Base-by-base conservation (phyloP, 2,329 filamentous ascomycete genomes). In the Alternaria panax region DNA sequence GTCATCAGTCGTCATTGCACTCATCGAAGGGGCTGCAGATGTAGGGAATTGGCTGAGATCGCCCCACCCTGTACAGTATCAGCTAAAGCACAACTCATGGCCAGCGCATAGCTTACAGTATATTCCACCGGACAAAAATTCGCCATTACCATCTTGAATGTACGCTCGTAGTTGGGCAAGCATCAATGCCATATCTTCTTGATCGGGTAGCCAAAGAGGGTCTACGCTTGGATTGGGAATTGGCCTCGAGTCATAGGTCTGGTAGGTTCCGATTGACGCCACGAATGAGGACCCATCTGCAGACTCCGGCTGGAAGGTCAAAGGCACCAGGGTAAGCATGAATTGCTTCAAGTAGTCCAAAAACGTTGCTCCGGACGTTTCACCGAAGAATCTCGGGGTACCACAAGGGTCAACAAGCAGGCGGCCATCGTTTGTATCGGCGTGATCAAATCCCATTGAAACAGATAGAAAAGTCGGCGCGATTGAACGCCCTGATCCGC, bases 171-270 rank as follows among this genome's bases (percentile, higher is more conserved):
- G 43, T 36, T 67, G 65, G 7, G 56, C 51, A 27, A 72, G 61
- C 70, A 72, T 73, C 18, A 55, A 22, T 3, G 41, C 54, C 68
- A 70, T 71, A 4, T 68, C 64, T 14, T 53, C 38, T n/a, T 47
- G 62, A 4, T 61, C 52, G 24, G 70, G 70, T n/a, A 73, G 46
- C 70, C 70, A 73, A 11, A 64, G 38, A n/a, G 69, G 61, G 52
- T 73, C 63, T 9, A 73, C 70, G 20, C 54, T 58, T 14, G 69
- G 67, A 27, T 72, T 66, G 3, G 67, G 61, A 25, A 73, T 57
- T 5, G 70, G 70, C 12, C 70, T 63, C 14, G 70, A 73, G 52
- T 73, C 70, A 52, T 67, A 71, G 1, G 70, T 73, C 50, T 73
- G 70, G 28, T 73, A 73, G 22, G 55, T 62, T 7, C 71, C 71